phyloP scores from a whole-genome alignment of 1,284 basidiomycete genomes.

The Trichosporon ovoides region DNA sequence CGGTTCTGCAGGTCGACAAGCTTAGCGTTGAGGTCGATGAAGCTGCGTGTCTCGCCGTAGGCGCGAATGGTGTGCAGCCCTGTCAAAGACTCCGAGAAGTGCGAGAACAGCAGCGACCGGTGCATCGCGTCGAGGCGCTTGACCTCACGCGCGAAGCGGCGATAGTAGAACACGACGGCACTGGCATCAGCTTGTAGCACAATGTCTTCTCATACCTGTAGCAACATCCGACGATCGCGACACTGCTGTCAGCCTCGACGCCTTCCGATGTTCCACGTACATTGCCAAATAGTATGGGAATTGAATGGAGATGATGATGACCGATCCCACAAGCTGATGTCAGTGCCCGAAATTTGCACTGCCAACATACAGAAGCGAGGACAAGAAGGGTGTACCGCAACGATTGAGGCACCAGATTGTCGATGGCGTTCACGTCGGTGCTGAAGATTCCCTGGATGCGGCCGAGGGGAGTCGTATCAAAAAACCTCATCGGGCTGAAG shows the following conservation, averaged over 20 bases:
- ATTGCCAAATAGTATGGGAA: conserved; percentile 24
- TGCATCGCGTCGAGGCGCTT: conserved; percentile 54
- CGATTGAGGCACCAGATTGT: conserved; percentile 8
- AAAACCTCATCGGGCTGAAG: conserved; percentile 64
- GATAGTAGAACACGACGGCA: conserved; percentile 66
- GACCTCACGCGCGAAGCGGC: conserved; percentile 78
- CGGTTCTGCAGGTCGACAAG: conserved; percentile 80
- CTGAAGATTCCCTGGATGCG: conserved; percentile 2
- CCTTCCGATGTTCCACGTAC: background rate
- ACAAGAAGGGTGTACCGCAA: background rate
- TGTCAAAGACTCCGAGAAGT: conserved; percentile 78
- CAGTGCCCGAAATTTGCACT: conserved; percentile 32
- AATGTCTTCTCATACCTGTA: background rate
- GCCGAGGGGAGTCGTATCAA: conserved; percentile 62
- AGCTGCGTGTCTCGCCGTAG: conserved; percentile 65
- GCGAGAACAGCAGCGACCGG: conserved; percentile 63
- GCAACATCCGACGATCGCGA: background rate
- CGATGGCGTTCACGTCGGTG: conserved; percentile 15
- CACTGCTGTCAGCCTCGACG: background rate
- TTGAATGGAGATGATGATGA: conserved; percentile 22
- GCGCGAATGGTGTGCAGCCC: conserved; percentile 82
- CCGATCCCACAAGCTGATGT: conserved; percentile 15
- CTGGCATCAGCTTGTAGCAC: background rate
- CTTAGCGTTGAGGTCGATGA: conserved; percentile 66
- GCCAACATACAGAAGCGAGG: conserved; percentile 42